Percentiles rank a stretch among this genome's conserved stretches.
These are phyloP conservation scores for Colletotrichum neosansevieriae DNA, from an alignment of 2,329 filamentous ascomycete species.

Conservation along the genomic window DNA sequence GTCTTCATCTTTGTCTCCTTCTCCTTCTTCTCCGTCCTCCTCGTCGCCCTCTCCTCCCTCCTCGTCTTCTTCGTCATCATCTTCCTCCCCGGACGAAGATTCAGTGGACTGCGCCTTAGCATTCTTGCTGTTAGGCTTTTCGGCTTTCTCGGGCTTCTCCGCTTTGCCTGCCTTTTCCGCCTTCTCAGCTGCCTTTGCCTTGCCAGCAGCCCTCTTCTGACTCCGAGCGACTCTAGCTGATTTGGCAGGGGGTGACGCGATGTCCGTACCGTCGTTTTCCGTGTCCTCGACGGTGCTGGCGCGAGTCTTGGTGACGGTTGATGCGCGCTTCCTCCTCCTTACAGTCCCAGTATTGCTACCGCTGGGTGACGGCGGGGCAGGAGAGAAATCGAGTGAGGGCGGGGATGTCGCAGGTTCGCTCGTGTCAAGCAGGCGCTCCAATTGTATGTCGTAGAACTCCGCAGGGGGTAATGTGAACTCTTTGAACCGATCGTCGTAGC, in stretches of 20 bases:
- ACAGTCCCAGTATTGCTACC: constrained; percentile 30
- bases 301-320: constrained; percentile 50
- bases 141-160: constrained; percentile 54
- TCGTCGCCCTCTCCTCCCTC: constrained; percentile 45
- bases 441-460: constrained; percentile 61
- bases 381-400: constrained; percentile 55
- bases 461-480: constrained; percentile 72
- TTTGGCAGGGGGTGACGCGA: constrained; percentile 54
- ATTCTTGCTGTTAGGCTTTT: constrained; percentile 43
- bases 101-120: constrained; percentile 52
- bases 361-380: constrained; percentile 38
- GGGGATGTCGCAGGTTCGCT: constrained; percentile 64
- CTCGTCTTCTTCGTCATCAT: constrained; percentile 43
- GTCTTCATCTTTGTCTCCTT: constrained; percentile 44
- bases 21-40: constrained; percentile 13
- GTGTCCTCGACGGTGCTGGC: constrained; percentile 65
- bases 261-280: constrained; percentile 58
- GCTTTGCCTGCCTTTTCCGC: constrained; percentile 45
- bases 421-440: constrained; percentile 57
- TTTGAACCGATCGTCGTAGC: constrained; percentile 70
- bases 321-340: constrained; percentile 60
- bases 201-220: constrained; percentile 53
- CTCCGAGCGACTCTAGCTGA: constrained; percentile 53
- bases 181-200: constrained; percentile 51
- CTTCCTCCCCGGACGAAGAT: constrained; percentile 42